Conservation (phyloP, 257 asterid genomes). For the Cruciata laevipes region DNA sequence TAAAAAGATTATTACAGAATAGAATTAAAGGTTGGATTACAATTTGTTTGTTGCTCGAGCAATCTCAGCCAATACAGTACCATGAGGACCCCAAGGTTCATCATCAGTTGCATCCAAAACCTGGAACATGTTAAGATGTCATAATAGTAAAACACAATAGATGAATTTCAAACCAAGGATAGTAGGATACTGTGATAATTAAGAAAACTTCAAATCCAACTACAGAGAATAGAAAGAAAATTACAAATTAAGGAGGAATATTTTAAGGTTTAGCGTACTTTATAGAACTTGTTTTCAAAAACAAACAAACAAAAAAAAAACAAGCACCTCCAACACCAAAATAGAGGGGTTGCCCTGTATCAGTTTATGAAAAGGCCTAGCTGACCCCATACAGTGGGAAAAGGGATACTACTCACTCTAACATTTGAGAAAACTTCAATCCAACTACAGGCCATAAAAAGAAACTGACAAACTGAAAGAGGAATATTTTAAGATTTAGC, state of each 20-base stretch:
- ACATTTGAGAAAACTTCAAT: not conserved
- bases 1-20: constrained; percentile 12
- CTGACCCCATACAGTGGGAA: no score
- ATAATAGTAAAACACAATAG: constrained; percentile 1
- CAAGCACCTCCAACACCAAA: no score
- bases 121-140: constrained; percentile 30
- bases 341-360: not conserved
- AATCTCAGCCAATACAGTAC: constrained; percentile 87
- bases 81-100: constrained; percentile 99
- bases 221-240: not conserved
- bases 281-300: not conserved
- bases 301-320: no score
- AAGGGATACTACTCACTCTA: not conserved
- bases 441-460: not conserved
- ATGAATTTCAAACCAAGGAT: not conserved
- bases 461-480: not conserved
- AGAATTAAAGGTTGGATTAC: constrained; percentile 28
- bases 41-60: constrained; percentile 88
- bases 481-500: not conserved
- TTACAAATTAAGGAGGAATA: not conserved
- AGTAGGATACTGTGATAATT: not conserved
- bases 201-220: not conserved
- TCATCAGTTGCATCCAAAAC: constrained; percentile 96
- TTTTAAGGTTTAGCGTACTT: not conserved
- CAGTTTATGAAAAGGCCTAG: not conserved